Evolutionary conservation across 1,284 basidiomycete genomes (phyloP).

Genomic region (Cyathus olla): DNA sequence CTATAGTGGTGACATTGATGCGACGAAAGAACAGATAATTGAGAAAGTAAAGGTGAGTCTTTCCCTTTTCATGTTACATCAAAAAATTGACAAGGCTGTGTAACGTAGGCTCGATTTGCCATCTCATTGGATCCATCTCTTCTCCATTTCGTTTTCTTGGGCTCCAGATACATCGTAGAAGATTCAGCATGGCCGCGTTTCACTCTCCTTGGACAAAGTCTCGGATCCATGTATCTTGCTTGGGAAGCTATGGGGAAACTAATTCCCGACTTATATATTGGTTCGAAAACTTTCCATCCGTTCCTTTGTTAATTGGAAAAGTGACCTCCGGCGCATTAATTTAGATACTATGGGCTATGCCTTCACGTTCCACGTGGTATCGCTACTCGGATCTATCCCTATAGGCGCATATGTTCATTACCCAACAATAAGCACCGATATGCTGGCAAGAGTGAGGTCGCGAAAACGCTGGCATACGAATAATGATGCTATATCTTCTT

Average conservation of each 20-base stretch:
- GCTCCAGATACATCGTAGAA: conserved; percentile 80
- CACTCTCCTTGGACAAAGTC: conserved; percentile 91
- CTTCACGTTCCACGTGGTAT: conserved; percentile 88
- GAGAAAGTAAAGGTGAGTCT: conserved; percentile 80
- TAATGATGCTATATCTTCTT: conserved; percentile 68
- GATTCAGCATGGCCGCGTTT: conserved; percentile 89
- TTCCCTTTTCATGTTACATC: neutral
- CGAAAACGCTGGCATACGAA: conserved; percentile 79
- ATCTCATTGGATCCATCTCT: conserved; percentile 75
- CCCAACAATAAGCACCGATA: conserved; percentile 95
- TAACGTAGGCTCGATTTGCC: conserved; percentile 81
- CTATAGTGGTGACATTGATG: conserved; percentile 90
- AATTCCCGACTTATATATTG: conserved; percentile 92
- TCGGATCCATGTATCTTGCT: conserved; percentile 88
- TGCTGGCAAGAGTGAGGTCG: conserved; percentile 86
- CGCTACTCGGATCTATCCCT: conserved; percentile 71
- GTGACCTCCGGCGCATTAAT: too few relatives aligned
- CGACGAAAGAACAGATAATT: conserved; percentile 87
- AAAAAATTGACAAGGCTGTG: conserved; percentile 1
- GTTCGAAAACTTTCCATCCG: conserved; percentile 58
- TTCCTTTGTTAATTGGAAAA: too few relatives aligned
- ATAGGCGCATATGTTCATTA: conserved; percentile 97
- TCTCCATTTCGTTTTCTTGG: conserved; percentile 85
- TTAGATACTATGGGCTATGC: conserved; percentile 98
- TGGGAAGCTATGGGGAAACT: conserved; percentile 84